phyloP scores from a whole-genome alignment of 2,329 filamentous ascomycete species.

The Calonectria montana region DNA sequence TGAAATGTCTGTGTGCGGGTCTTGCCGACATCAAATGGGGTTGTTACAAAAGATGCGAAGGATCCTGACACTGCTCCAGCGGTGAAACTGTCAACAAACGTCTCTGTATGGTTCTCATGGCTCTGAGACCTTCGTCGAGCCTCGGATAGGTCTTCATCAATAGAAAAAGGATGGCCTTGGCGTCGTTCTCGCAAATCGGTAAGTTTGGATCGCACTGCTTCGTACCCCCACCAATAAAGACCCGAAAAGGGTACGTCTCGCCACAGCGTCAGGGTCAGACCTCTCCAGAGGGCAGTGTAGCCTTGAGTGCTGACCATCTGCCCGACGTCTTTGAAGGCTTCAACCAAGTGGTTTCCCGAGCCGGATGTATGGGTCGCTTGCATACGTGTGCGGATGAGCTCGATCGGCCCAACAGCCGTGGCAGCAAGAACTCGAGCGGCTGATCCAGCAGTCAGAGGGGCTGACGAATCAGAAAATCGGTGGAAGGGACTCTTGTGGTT shows the following conservation, averaged over 20 bases:
- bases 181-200: conserved; percentile 73
- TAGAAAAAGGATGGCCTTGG: conserved; percentile 52
- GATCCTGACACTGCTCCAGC: conserved; percentile 87
- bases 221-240: conserved; percentile 98
- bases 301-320: conserved; percentile 84
- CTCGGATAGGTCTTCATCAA: conserved; percentile 51
- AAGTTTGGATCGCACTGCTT: conserved; percentile 79
- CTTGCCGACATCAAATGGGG: conserved; percentile 97
- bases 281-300: conserved; percentile 88
- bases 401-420: conserved; percentile 86
- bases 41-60: conserved; percentile 88
- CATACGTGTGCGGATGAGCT: conserved; percentile 93
- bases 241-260: conserved; percentile 97
- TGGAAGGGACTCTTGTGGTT: conserved; percentile 79
- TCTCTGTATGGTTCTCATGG: conserved; percentile 77
- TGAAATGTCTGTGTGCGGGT: conserved; percentile 89
- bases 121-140: conserved; percentile 69
- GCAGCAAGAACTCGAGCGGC: conserved; percentile 84
- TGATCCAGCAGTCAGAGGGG: conserved; percentile 84
- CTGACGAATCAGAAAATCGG: conserved; percentile 73
- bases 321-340: conserved; percentile 80
- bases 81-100: conserved; percentile 89
- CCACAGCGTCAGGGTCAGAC: conserved; percentile 92
- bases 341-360: conserved; percentile 76
- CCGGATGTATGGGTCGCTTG: conserved; percentile 76